These are phyloP conservation scores for Aspergillus bombycis DNA, from an alignment of 2,329 filamentous ascomycete species.

Conservation along the genomic window DNA sequence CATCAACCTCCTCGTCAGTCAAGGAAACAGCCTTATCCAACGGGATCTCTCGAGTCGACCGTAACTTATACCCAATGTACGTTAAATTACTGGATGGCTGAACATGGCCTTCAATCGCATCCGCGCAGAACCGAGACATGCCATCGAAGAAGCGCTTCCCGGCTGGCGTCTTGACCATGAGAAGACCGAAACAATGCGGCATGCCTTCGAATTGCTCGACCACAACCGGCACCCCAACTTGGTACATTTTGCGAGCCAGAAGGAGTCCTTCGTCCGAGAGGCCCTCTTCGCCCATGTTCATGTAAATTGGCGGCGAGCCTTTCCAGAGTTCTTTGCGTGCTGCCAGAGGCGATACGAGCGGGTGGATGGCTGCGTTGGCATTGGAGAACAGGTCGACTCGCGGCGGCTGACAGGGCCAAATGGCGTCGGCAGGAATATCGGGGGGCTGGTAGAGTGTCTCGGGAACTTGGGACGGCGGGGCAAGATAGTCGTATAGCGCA, in stretches of 20 bases:
- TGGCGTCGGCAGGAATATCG: constrained; percentile 36
- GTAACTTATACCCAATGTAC: constrained; percentile 35
- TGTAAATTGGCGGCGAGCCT: constrained; percentile 44
- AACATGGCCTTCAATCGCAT: constrained; percentile 35
- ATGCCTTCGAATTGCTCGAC: constrained; percentile 50
- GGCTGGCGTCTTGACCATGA: constrained; percentile 54
- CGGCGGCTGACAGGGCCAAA: constrained; percentile 47
- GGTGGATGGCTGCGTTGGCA: constrained; percentile 42
- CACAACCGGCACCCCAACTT: constrained; percentile 40
- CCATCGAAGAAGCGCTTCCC: constrained; percentile 57
- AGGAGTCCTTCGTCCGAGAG: constrained; percentile 47
- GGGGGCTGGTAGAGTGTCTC: constrained; percentile 28
- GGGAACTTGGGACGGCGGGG: constrained; percentile 30
- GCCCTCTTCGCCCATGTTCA: constrained; percentile 46
- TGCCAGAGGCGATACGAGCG: constrained; percentile 45
- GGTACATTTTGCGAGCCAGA: constrained; percentile 44
- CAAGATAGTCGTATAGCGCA: constrained; percentile 45
- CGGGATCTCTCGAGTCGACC: constrained; percentile 31
- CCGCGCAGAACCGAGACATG: constrained; percentile 58
- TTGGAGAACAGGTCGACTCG: constrained; percentile 48
- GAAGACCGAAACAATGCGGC: constrained; percentile 57
- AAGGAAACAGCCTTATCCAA: constrained; percentile 38
- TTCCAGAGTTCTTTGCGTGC: constrained; percentile 43
- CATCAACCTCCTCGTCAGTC: constrained; percentile 41
- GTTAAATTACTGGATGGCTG: constrained; percentile 33